Evolutionary conservation across 2,329 filamentous ascomycete species (phyloP).

Genomic region (Fusarium algeriense): DNA sequence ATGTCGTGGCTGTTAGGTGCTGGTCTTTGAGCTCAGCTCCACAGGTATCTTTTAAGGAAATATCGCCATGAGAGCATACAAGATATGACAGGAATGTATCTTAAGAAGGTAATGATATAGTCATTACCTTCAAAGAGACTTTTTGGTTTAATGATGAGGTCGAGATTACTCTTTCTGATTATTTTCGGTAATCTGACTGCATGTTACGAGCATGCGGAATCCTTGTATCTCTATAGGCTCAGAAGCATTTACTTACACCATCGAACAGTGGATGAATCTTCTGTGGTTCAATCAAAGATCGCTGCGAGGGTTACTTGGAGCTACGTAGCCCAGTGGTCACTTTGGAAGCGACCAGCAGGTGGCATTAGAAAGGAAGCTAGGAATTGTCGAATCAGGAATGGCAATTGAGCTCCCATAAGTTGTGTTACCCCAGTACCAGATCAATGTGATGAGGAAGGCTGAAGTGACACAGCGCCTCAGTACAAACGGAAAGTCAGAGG

Average conservation of each 20-base stretch:
- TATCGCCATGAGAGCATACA: neutral
- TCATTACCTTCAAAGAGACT: neutral
- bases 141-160: neutral
- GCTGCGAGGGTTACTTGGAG: neutral
- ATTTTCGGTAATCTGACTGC: too few relatives aligned
- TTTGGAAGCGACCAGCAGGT: neutral
- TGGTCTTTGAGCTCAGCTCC: neutral
- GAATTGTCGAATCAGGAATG: conserved; percentile 14
- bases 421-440: conserved; percentile 11
- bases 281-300: neutral
- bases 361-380: conserved; percentile 3
- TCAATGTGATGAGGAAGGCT: neutral
- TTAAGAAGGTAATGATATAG: too few relatives aligned
- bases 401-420: neutral
- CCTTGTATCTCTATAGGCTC: neutral
- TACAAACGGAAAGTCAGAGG: neutral
- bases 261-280: neutral
- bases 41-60: neutral
- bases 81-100: neutral
- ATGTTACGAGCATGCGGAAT: neutral
- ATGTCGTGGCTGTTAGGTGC: neutral
- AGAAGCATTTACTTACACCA: too few relatives aligned
- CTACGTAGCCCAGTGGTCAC: neutral
- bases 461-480: neutral
- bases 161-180: too few relatives aligned